phyloP scores from a whole-genome alignment of 768 basidiomycete species.

The Russula brevipes region DNA sequence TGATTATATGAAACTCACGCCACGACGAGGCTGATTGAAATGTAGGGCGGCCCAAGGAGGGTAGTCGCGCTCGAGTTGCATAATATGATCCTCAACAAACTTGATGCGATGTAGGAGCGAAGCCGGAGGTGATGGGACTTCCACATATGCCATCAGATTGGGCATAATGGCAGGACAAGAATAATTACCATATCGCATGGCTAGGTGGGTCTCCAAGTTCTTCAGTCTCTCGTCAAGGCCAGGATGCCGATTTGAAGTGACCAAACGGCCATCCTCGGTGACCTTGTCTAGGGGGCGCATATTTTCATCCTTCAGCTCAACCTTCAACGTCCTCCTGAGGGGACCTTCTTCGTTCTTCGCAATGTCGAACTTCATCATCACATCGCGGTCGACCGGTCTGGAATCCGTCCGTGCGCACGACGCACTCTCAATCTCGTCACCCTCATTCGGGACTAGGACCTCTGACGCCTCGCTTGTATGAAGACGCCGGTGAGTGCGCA shows the following conservation, averaged over 20 bases:
- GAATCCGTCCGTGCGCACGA: slow-evolving; percentile 76
- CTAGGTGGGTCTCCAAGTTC: slow-evolving; percentile 67
- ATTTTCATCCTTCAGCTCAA: slow-evolving; percentile 10
- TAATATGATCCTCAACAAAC: slow-evolving; percentile 71
- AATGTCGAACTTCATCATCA: slow-evolving; percentile 84
- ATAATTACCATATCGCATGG: slow-evolving; percentile 62
- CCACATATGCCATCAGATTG: background rate
- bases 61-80: slow-evolving; percentile 73
- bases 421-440: slow-evolving; percentile 30
- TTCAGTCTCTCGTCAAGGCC: slow-evolving; percentile 57
- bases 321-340: slow-evolving; percentile 53
- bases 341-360: slow-evolving; percentile 81
- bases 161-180: background rate
- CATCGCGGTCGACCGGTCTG: slow-evolving; percentile 61
- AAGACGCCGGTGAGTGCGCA: slow-evolving; percentile 52
- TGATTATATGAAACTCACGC: slow-evolving; percentile 44
- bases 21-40: slow-evolving; percentile 78
- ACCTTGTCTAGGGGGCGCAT: background rate
- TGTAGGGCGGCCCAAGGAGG: slow-evolving; percentile 88
- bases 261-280: slow-evolving; percentile 27
- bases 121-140: slow-evolving; percentile 68
- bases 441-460: slow-evolving; percentile 20
- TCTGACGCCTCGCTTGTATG: slow-evolving; percentile 28
- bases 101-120: slow-evolving; percentile 60
- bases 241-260: slow-evolving; percentile 47